These are phyloP conservation scores for Eremomyces bilateralis DNA, from an alignment of 495 filamentous ascomycete species.

Conservation along the genomic window DNA sequence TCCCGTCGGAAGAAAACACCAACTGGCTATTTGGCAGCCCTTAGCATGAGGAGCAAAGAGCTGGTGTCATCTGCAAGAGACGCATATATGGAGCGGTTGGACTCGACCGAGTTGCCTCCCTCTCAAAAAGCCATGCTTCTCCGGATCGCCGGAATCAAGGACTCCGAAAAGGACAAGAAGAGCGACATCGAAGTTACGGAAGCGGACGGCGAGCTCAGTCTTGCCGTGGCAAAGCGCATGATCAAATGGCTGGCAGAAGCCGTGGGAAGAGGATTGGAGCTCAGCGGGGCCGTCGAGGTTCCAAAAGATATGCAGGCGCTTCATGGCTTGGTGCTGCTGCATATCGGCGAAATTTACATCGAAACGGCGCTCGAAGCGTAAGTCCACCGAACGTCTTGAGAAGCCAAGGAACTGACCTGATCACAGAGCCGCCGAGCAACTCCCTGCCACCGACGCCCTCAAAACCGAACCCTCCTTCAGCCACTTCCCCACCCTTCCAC, in stretches of 20 bases:
- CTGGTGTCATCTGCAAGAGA: constrained; percentile 60
- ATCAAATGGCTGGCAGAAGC: constrained; percentile 94
- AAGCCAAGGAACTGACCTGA: no score
- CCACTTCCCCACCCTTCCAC: constrained; percentile 56
- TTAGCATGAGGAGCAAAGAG: constrained; percentile 71
- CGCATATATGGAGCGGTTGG: constrained; percentile 63
- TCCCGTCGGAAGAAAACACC: constrained; percentile 62
- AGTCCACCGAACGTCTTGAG: constrained; percentile 7
- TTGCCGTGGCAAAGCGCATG: constrained; percentile 85
- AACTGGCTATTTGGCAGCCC: constrained; percentile 70
- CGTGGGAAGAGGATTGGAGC: constrained; percentile 77
- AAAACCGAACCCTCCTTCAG: constrained; percentile 76
- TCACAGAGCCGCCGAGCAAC: constrained; percentile 48
- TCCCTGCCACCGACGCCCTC: constrained; percentile 47
- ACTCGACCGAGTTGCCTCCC: constrained; percentile 62
- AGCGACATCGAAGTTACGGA: constrained; percentile 73
- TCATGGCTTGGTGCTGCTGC: constrained; percentile 60
- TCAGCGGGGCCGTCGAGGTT: constrained; percentile 67
- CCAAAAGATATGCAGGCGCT: constrained; percentile 86
- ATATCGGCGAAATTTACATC: constrained; percentile 85
- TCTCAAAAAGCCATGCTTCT: constrained; percentile 75
- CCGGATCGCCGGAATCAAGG: constrained; percentile 50
- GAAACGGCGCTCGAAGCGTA: constrained; percentile 84
- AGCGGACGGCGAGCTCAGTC: constrained; percentile 61
- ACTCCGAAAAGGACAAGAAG: constrained; percentile 24